Base-by-base conservation (phyloP, 768 basidiomycete genomes). In the Kwoniella sp. region DNA sequence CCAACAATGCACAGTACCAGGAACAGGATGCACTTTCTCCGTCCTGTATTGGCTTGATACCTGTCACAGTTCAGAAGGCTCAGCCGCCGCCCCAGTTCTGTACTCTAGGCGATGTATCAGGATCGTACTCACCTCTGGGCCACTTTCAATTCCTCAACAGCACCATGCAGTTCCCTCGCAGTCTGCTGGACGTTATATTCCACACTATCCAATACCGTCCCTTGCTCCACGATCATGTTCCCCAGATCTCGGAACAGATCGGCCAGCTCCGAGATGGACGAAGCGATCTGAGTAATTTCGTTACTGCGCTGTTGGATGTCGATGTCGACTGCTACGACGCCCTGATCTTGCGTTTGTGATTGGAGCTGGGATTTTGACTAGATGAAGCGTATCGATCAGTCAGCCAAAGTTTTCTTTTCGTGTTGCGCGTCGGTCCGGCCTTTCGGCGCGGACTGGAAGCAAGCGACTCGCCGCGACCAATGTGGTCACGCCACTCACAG, bases 111-210 rank as follows among this genome's bases (percentile, higher is more conserved):
- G n/a, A n/a, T n/a, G n/a, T n/a, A n/a, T n/a, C 65, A 72, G 41
- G 3, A 17, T 25, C n/a, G 57, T 28, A 83, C 88, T 65, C 76
- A 92, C 92, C 84, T 84, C 59, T 90, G 90, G 4, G 96, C 96
- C 15, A 87, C 84, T 61, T 89, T 83, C 55, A 99, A 84, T 71
- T 96, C 93, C 73, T 87, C 86, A 38, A 90, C 93, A 23, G 93
- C 92, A 51, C 91, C 90, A 61, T 88, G 82, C 78, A 94, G 85
- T 57, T 92, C 87, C 31, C 86, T 86, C 20, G 89, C 89, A 4
- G 94, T 91, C 80, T 91, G 89, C 80, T 97, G 93, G 58, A 99
- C 90, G 79, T 99, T 99, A 82, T 92, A 99, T 81, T 99, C 96
- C 61, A 98, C 86, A 38, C 92, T 93, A 82, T 98, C 96, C 61